Evolutionary conservation across 768 basidiomycete genomes (phyloP), one percentile per base, ranked within the genome.

Genomic region (Naematelia aurantialba): DNA sequence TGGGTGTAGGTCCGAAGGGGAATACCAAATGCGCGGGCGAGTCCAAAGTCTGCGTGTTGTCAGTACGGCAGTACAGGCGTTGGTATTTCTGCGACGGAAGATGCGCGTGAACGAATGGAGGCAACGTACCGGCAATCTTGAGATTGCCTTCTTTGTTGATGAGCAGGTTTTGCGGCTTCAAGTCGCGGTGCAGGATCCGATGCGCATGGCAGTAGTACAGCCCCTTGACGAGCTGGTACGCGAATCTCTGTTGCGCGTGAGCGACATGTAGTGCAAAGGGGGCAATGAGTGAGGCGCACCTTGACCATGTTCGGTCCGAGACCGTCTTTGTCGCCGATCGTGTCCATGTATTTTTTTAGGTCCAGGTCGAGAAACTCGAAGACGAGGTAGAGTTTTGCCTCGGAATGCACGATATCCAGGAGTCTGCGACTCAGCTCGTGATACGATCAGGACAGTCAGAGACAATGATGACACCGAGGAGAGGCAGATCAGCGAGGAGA

Each of bases 1-100:
- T 98, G 96, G 14, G 94, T 99, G 76, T 98, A 99, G n/a, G 94
- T 96, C 68, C 96, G 83, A 82, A 99, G 86, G 44, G 96, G 96
- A 68, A 99, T 97, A 59, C 96, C 96, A 75, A 99, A 99, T 11
- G 94, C 94, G 60, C 94, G 82, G 1, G 94, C 93, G 45, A 98
- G 83, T 44, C 94, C 94, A 71, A 98, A 97, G 79, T 97, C 94
- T 72, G 34, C 26, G 3, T 17, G 21, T 49, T 21, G 27, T 51
- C 49, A 51, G 49, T 47, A 13, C n/a, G 22, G 46, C 19, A 58
- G 46, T 58, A 8, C 10, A 34, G 48, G n/a, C n/a, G n/a, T n/a
- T n/a, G n/a, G n/a, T n/a, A n/a, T n/a, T n/a, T n/a, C n/a, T n/a
- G n/a, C n/a, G n/a, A n/a, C n/a, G n/a, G n/a, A n/a, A n/a, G n/a